Evolutionary conservation across 2,329 filamentous ascomycete species (phyloP).

Genomic region (Geosmithia flava): DNA sequence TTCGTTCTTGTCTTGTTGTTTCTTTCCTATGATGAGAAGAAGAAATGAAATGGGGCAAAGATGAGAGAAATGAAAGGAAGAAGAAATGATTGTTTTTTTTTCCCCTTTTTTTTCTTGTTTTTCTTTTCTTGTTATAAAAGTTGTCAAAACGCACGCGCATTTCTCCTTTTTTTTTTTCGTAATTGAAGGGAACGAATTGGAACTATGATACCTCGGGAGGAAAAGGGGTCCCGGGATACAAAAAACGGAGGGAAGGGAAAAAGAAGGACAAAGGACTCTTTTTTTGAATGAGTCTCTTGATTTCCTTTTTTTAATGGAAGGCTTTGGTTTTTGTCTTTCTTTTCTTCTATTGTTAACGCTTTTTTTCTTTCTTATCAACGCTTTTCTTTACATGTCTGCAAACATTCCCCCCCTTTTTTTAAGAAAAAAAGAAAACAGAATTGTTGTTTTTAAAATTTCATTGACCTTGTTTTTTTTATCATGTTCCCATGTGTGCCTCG

Average conservation of each 20-base stretch:
- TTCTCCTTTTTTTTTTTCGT: conserved; percentile 2
- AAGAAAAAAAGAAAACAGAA: too few species aligned
- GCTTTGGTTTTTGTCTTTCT: too few species aligned
- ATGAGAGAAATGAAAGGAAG: too few species aligned
- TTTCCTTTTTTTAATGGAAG: too few species aligned
- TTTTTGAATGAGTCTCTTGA: background rate
- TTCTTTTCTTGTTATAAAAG: conserved; percentile 21
- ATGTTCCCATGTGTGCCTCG: too few species aligned
- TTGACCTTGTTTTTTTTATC: too few species aligned
- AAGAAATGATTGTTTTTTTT: conserved; percentile 8
- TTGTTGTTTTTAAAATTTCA: too few species aligned
- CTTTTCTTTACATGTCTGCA: background rate
- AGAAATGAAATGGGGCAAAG: too few species aligned
- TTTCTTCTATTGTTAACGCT: too few species aligned
- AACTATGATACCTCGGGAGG: background rate
- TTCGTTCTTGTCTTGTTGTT: background rate
- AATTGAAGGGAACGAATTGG: background rate
- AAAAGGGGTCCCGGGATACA: background rate
- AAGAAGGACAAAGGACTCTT: background rate
- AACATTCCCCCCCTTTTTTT: too few species aligned
- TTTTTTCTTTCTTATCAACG: background rate
- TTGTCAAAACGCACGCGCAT: conserved; percentile 24
- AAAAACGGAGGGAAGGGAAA: background rate
- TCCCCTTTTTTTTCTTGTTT: background rate
- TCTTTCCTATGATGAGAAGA: too few species aligned